Evolutionary conservation across 1,139 yeast species (phyloP).

Genomic region (Fermentozyma sake): DNA sequence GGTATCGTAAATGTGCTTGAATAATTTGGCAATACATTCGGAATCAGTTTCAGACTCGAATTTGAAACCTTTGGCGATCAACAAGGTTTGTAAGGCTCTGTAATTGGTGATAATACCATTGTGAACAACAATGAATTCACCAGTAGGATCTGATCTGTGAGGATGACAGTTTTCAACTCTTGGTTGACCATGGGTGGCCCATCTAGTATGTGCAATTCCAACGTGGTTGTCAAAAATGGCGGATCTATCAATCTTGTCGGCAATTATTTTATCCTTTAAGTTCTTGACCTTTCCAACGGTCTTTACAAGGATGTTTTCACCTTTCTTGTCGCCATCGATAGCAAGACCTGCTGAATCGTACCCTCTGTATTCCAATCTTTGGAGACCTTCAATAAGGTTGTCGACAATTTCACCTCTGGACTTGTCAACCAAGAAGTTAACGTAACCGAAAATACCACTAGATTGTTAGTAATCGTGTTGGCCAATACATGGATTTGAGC

Average conservation of each 20-base stretch:
- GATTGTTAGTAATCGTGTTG: constrained; percentile 13
- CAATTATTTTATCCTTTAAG: constrained; percentile 61
- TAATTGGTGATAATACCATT: constrained; percentile 98
- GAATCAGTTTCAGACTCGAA: constrained; percentile 97
- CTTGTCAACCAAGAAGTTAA: constrained; percentile 89
- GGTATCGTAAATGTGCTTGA: constrained; percentile 84
- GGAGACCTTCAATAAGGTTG: constrained; percentile 86
- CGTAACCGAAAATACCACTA: constrained; percentile 97
- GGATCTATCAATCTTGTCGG: constrained; percentile 51
- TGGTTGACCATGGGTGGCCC: constrained; percentile 99
- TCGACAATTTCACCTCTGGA: constrained; percentile 89
- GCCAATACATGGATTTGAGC: no score
- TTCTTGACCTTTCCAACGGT: constrained; percentile 90
- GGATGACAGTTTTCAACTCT: constrained; percentile 88
- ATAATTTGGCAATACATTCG: constrained; percentile 94
- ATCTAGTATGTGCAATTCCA: constrained; percentile 98
- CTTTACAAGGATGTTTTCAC: constrained; percentile 65
- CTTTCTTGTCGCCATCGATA: constrained; percentile 77
- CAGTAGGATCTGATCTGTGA: constrained; percentile 77
- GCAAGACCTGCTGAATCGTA: constrained; percentile 98
- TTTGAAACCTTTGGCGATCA: constrained; percentile 70
- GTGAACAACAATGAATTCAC: constrained; percentile 91
- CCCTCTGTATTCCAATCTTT: constrained; percentile 94
- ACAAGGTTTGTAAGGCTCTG: constrained; percentile 80
- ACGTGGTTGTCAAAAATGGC: constrained; percentile 78